Base-by-base conservation (phyloP, 2,329 filamentous ascomycete species). In the Bipolaris victoriae region DNA sequence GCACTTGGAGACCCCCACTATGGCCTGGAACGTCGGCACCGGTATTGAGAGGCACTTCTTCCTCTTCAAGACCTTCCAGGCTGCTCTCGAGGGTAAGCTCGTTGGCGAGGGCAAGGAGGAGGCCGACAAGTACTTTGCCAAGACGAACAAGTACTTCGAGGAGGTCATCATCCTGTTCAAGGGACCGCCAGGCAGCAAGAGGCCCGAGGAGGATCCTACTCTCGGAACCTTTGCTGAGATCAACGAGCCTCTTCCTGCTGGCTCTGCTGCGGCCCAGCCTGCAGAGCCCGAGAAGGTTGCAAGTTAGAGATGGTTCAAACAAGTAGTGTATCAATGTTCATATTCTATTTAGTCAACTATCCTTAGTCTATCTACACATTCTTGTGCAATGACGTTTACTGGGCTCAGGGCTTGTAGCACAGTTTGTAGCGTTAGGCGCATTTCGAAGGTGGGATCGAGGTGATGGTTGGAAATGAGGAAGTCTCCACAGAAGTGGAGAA, bases 281-380 rank as follows among this genome's bases (percentile, higher is more conserved):
- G 10, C 16, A 2, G n/a, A 10, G n/a, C 16, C 29, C 7, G 16
- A 40, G 9, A n/a, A 16, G 9, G 37, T 40, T 18, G 16, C 16
- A 10, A 16, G 4, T 5, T 40, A 40, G 35, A 40, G 2, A 20
- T 37, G 16, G n/a, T 20, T 20, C 6, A 40, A 18, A 20, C 7
- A 20, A 15, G 7, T 18, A 10, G 16, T 40, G 9, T 40, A 20
- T 20, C n/a, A 16, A 10, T 10, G n/a, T 40, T 16, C 9, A 40
- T 40, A 20, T 40, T 18, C n/a, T 40, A 10, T 40, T 64, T 26
- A 44, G 18, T 24, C 24, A 10, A 29, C 20, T 18, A 44, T 44
- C 15, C 24, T 11, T 26, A 44, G n/a, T 20, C 43, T 33, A 31
- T 46, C 29, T 46, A 46, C 7, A 31, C 43, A 46, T 16, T 46